These are phyloP conservation scores for Blumeria graminis DNA, from an alignment of 2,329 filamentous ascomycete species.

Conservation along the genomic window DNA sequence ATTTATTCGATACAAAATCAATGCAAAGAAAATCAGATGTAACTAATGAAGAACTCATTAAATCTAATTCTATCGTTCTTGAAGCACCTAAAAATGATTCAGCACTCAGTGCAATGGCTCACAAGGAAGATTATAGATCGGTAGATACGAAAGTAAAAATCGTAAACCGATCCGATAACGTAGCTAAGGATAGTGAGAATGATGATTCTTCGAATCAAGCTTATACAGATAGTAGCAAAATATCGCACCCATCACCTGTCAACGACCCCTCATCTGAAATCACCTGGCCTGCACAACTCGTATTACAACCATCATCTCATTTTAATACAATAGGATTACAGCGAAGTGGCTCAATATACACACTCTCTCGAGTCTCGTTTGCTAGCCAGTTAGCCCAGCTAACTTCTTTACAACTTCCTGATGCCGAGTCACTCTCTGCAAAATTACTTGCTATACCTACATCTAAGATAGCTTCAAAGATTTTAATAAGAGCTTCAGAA, in stretches of 20 bases:
- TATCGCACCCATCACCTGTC: slow-evolving; percentile 18
- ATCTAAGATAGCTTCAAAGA: slow-evolving; percentile 59
- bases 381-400: slow-evolving; percentile 81
- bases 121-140: neutral
- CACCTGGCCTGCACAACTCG: slow-evolving; percentile 16
- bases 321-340: slow-evolving; percentile 42
- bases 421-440: slow-evolving; percentile 59
- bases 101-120: neutral
- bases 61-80: neutral
- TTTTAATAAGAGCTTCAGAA: slow-evolving; percentile 65
- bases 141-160: neutral
- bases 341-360: slow-evolving; percentile 73
- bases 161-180: slow-evolving; percentile 21
- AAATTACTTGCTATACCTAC: slow-evolving; percentile 70
- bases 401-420: slow-evolving; percentile 70
- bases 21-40: neutral
- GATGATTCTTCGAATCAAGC: slow-evolving; percentile 17
- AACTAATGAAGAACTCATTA: neutral
- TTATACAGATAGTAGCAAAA: neutral
- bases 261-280: slow-evolving; percentile 25
- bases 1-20: neutral
- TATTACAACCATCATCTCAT: slow-evolving; percentile 21
- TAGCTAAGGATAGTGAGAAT: slow-evolving; percentile 24
- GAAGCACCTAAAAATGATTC: neutral
- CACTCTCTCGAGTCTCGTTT: slow-evolving; percentile 76